A percentile compares a stretch with the other conserved stretches of the same genome.
Conservation (phyloP, 306 rosid species). For the Glycyrrhiza uralensis region DNA sequence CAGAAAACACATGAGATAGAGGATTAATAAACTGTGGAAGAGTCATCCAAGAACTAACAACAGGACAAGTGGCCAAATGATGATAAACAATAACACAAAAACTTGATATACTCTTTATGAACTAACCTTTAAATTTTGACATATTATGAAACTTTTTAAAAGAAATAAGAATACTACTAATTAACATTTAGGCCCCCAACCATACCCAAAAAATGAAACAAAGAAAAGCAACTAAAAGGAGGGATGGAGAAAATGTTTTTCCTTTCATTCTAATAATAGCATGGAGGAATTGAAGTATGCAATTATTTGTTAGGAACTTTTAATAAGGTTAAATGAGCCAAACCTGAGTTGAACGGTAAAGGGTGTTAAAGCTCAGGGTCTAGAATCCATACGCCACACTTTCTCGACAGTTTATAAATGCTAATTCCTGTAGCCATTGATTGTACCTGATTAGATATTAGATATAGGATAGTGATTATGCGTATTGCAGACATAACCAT, state of each 20-base stretch:
- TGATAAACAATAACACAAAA: neutral
- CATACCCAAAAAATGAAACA: neutral
- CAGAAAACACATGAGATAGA: neutral
- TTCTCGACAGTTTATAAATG: conserved; percentile 51
- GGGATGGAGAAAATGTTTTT: neutral
- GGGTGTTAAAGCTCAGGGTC: conserved; percentile 56
- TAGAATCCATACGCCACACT: conserved; percentile 70
- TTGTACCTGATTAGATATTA: conserved; percentile 51
- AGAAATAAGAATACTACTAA: neutral
- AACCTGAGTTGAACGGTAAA: conserved; percentile 79
- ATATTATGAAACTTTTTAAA: neutral
- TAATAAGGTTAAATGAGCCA: conserved; percentile 9
- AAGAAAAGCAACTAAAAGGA: neutral
- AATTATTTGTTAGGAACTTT: neutral
- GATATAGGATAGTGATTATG: conserved; percentile 23
- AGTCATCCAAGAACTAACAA: neutral
- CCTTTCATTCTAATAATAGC: neutral
- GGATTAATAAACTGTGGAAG: neutral
- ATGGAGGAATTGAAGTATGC: neutral
- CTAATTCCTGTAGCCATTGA: conserved; percentile 59
- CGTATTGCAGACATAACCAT: conserved; percentile 7
- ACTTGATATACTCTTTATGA: neutral
- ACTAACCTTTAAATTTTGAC: neutral
- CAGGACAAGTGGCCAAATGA: neutral
- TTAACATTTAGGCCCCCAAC: neutral